Evolutionary conservation across 2,329 filamentous ascomycete genomes (phyloP), one percentile per base, ranked within the genome.

Genomic region (Aureobasidium sp.): DNA sequence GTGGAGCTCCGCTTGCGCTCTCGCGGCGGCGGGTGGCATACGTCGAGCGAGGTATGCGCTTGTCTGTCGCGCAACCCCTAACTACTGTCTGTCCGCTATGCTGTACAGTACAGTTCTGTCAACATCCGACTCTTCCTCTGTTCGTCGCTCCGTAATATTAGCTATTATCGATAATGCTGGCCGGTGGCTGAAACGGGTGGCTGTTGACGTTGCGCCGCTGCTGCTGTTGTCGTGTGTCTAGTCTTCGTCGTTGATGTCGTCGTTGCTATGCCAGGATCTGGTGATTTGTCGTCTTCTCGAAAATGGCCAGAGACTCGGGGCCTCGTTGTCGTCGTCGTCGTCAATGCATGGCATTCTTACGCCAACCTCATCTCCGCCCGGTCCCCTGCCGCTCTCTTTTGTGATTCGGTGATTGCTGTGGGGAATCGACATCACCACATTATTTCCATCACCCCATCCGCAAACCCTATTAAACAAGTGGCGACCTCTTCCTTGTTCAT

Each of bases 1-100:
- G 61, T 73, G 71, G 61, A 69, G 67, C 67, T 72, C 72, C 65
- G 71, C 71, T 62, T 68, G 68, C 34, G 67, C 69, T 66, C 71
- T 67, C 63, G 63, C n/a, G 44, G 21, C 21, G 21, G 59, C 67
- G 64, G 70, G 68, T 67, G 71, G 71, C 71, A 72, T 72, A 64
- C 36, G 39, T 45, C n/a, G 11, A 6, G 21, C 21, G 14, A n/a
- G 32, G 16, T 48, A 36, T 41, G 44, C 44, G 45, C 45, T n/a
- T 10, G 14, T 34, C n/a, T 27, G 57, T 59, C 57, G 45, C 44
- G 44, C 34, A n/a, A 21, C 41, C 14, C 30, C 16, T 34, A n/a
- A 5, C 34, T 16, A 13, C 16, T 34, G 41, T 45, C 10, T 57
- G 39, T 55, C 37, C 37, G 39, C 36, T 55, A 41, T 55, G 51